phyloP scores from a whole-genome alignment of 305 asterid species.

The Petunia hybrid region DNA sequence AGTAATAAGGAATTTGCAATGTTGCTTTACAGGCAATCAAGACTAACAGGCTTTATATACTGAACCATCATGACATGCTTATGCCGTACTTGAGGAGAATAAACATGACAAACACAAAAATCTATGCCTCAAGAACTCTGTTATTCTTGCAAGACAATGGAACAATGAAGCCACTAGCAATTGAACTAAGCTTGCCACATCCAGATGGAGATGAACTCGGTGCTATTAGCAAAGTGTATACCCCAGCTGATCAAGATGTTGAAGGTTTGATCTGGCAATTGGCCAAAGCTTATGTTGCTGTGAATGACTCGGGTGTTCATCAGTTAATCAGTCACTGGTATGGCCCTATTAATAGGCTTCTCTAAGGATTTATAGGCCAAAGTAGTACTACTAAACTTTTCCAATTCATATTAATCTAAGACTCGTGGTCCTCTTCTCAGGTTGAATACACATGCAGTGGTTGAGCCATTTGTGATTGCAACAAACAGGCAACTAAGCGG shows the following conservation, averaged over 20 bases:
- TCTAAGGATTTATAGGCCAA: too few relatives aligned
- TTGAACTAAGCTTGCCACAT: constrained; percentile 40
- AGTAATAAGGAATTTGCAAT: neutral
- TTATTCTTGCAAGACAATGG: constrained; percentile 33
- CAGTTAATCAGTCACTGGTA: constrained; percentile 82
- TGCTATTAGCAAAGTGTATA: constrained; percentile 58
- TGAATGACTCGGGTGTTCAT: constrained; percentile 79
- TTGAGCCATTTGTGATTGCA: constrained; percentile 46
- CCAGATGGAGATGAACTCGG: constrained; percentile 36
- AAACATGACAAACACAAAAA: constrained; percentile 28
- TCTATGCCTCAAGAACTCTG: constrained; percentile 39
- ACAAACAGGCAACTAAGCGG: constrained; percentile 48
- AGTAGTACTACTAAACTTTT: too few relatives aligned
- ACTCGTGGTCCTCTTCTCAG: constrained; percentile 57
- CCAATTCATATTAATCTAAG: constrained; percentile 79
- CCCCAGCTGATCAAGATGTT: constrained; percentile 68
- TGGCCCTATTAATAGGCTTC: too few relatives aligned
- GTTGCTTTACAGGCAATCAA: constrained; percentile 36
- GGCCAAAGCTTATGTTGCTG: too few relatives aligned
- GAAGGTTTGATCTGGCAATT: too few relatives aligned
- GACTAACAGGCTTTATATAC: constrained; percentile 41
- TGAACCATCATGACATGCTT: constrained; percentile 43
- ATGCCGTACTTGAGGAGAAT: constrained; percentile 48
- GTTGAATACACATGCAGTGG: too few relatives aligned
- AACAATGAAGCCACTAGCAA: constrained; percentile 35